A percentile compares a stretch with the other conserved stretches of the same genome.
Conservation (phyloP, 768 basidiomycete genomes). For the Kwoniella dejecticola region DNA sequence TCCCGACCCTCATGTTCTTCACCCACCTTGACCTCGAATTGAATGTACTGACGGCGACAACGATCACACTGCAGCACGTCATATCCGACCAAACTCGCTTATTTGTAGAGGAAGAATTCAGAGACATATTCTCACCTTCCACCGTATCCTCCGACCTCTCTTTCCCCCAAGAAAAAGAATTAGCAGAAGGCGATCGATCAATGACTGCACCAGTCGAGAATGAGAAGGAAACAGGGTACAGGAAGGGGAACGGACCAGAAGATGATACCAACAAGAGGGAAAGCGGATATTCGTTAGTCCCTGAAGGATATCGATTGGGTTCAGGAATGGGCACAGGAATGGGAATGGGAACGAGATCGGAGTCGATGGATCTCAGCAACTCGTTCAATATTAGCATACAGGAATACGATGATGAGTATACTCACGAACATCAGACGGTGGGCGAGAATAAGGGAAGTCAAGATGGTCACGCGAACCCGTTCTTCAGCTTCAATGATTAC, state of each 20-base stretch:
- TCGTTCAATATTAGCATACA: conserved; percentile 1
- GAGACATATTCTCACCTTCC: conserved; percentile 31
- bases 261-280: conserved; percentile 8
- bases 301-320: conserved; percentile 1
- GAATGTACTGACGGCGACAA: no score
- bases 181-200: not conserved
- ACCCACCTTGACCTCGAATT: no score
- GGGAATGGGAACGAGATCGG: not conserved
- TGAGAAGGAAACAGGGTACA: not conserved
- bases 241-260: not conserved
- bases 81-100: conserved; percentile 37
- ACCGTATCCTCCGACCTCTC: not conserved
- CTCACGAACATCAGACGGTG: not conserved
- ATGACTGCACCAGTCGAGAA: not conserved
- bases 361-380: not conserved
- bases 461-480: no score
- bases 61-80: no score
- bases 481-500: conserved; percentile 3
- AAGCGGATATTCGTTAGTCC: conserved; percentile 1
- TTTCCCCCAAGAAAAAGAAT: not conserved
- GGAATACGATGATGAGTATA: conserved; percentile 1
- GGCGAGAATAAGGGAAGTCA: no score
- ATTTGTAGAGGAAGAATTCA: conserved; percentile 41
- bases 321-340: no score
- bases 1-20: no score